Base-by-base conservation (phyloP, 2,329 filamentous ascomycete species). In the Lasiodiplodia citricola region DNA sequence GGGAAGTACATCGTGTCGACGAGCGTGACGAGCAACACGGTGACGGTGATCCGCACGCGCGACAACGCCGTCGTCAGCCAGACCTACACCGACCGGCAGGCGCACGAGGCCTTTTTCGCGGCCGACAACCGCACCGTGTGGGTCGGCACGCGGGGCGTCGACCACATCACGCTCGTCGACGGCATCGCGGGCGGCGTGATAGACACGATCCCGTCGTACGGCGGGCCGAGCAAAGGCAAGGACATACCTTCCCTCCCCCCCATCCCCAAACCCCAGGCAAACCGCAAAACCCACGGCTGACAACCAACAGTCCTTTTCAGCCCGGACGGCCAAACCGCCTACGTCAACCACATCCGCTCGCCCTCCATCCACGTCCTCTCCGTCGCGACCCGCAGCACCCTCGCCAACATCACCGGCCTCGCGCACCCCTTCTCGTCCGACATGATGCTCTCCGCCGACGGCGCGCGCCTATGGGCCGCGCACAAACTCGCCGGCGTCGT, bases 321-420 rank as follows among this genome's bases (percentile, higher is more conserved):
- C 62, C 70, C 65, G 4, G 65, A 70, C 44, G 65, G 70, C 4
- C 54, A 51, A 10, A 64, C 16, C 2, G 70, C 68, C 2, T 70
- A 70, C 44, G 68, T 65, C 28, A 70, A 70, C 64, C 70, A 70
- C 50, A 70, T 70, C 21, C 63, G 68, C 25, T 44, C 68, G 4
- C 21, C 70, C 2, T 69, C 28, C 31, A 38, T 70, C 25, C 44
- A 58, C 21, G 55, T 70, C n/a, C 50, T 69, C 25, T 64, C 68
- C 28, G 64, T 70, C 23, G 37, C 57, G 1, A 23, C 44, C 23
- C 57, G 23, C 11, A 0, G 2, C 8, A 35, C 56, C 16, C 25
- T 70, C 16, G 51, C 51, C 25, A 69, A 70, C 28, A 70, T 70
- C 41, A 68, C 70, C 23, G 69, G 69, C n/a, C 55, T 70, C 16